Evolutionary conservation across 495 filamentous ascomycete species (phyloP).

Genomic region (Jackrogersella minutella): DNA sequence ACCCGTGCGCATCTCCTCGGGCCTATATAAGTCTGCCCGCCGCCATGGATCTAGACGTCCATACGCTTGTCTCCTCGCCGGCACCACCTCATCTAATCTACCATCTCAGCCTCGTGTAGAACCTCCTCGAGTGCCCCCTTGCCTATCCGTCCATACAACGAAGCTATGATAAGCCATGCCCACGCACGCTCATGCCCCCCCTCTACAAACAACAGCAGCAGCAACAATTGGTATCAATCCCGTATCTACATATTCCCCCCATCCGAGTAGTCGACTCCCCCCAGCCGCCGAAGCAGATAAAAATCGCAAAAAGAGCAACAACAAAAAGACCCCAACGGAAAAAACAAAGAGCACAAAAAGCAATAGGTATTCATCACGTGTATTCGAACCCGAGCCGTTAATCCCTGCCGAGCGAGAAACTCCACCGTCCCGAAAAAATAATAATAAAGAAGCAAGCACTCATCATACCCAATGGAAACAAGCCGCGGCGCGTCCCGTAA

Average conservation of each 20-base stretch:
- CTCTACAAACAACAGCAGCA: conserved; percentile 27
- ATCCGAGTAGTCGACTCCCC: too few species aligned
- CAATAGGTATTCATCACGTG: too few species aligned
- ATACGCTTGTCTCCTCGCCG: too few species aligned
- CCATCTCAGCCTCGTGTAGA: too few species aligned
- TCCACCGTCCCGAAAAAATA: conserved; percentile 5
- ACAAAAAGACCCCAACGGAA: too few species aligned
- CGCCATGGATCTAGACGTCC: too few species aligned
- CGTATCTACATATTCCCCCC: conserved; percentile 32
- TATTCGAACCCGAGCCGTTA: conserved; percentile 16
- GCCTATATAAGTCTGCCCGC: too few species aligned
- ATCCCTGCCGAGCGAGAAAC: conserved; percentile 18
- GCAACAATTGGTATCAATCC: conserved; percentile 40
- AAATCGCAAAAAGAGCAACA: conserved; percentile 1
- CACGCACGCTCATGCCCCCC: conserved; percentile 18
- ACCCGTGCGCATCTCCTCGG: too few species aligned
- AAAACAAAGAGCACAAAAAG: conserved; percentile 19
- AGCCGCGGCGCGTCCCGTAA: neutral
- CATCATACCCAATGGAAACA: too few species aligned
- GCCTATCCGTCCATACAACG: too few species aligned
- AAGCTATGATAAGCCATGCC: neutral
- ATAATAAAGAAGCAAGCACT: conserved; percentile 1
- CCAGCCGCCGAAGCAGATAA: conserved; percentile 23
- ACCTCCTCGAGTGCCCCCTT: too few species aligned
- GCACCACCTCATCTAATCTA: too few species aligned